These are phyloP conservation scores for Hypholoma fasciculare DNA, from an alignment of 768 basidiomycete species.

Conservation along the genomic window DNA sequence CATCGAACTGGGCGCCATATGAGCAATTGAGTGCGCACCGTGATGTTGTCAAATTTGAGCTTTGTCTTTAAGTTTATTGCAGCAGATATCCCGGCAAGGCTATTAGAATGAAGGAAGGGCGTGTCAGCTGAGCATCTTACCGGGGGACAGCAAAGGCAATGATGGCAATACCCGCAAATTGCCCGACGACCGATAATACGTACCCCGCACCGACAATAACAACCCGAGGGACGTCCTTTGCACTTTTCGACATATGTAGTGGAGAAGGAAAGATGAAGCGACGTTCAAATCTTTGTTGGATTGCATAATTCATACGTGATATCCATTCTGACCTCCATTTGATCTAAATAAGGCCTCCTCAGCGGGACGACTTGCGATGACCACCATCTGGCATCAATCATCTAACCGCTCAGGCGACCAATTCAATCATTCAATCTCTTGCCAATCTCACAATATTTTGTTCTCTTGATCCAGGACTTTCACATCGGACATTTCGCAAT, in stretches of 20 bases:
- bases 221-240: conserved; percentile 32
- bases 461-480: too few relatives aligned
- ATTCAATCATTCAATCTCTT: too few relatives aligned
- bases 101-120: conserved; percentile 14
- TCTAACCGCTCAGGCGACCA: too few relatives aligned
- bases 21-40: conserved; percentile 28
- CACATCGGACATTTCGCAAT: too few relatives aligned
- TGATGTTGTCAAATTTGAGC: conserved; percentile 47
- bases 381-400: too few relatives aligned
- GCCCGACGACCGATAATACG: conserved; percentile 10
- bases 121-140: background rate
- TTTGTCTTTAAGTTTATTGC: conserved; percentile 47
- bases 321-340: too few relatives aligned
- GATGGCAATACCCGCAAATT: background rate
- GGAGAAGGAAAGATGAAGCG: background rate
- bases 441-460: too few relatives aligned
- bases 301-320: too few relatives aligned
- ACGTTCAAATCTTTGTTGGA: too few relatives aligned
- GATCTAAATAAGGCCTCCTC: too few relatives aligned
- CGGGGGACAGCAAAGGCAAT: background rate
- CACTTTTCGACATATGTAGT: conserved; percentile 11
- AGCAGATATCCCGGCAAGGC: conserved; percentile 47
- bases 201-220: conserved; percentile 56
- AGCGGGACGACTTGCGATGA: too few relatives aligned
- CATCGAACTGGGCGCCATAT: background rate